These are phyloP conservation scores for Pichia sp. DNA, from an alignment of 1,139 yeast species.

Conservation along the genomic window DNA sequence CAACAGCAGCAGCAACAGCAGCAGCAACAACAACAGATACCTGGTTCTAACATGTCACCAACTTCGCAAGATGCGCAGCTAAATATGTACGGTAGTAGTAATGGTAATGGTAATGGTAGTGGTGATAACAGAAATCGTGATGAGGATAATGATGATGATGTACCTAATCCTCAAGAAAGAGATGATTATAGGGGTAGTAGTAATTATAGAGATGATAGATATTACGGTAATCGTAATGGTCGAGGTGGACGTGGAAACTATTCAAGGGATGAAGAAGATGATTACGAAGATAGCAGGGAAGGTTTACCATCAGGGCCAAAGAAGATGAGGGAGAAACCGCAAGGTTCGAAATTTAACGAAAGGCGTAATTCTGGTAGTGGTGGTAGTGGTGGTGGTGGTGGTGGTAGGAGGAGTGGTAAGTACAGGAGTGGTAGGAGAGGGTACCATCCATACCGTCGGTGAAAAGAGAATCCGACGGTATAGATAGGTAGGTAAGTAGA, in stretches of 20 bases:
- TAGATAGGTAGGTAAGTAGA: too few relatives aligned
- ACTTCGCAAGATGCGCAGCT: conserved; percentile 14
- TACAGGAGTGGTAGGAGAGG: conserved; percentile 26
- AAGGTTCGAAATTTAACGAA: conserved; percentile 6
- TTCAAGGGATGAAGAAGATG: background rate
- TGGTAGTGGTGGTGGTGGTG: conserved; percentile 21
- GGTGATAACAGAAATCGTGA: too few relatives aligned
- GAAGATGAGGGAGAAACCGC: conserved; percentile 19
- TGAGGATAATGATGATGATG: conserved; percentile 29
- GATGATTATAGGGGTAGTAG: background rate
- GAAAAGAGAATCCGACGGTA: background rate
- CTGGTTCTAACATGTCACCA: conserved; percentile 14
- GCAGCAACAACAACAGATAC: conserved; percentile 21
- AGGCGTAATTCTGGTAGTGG: conserved; percentile 9
- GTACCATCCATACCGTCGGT: conserved; percentile 28
- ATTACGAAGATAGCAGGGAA: conserved; percentile 9
- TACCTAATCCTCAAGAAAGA: conserved; percentile 29
- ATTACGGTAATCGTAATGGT: conserved; percentile 1
- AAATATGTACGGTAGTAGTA: conserved; percentile 17
- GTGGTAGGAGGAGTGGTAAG: conserved; percentile 25
- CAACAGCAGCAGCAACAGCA: conserved; percentile 20
- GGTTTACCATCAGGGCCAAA: conserved; percentile 30
- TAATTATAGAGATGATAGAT: background rate
- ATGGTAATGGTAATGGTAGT: conserved; percentile 16
- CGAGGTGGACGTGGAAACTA: background rate